These are phyloP conservation scores for Podosphaera xanthii DNA, from an alignment of 2,329 filamentous ascomycete genomes.

Conservation along the genomic window DNA sequence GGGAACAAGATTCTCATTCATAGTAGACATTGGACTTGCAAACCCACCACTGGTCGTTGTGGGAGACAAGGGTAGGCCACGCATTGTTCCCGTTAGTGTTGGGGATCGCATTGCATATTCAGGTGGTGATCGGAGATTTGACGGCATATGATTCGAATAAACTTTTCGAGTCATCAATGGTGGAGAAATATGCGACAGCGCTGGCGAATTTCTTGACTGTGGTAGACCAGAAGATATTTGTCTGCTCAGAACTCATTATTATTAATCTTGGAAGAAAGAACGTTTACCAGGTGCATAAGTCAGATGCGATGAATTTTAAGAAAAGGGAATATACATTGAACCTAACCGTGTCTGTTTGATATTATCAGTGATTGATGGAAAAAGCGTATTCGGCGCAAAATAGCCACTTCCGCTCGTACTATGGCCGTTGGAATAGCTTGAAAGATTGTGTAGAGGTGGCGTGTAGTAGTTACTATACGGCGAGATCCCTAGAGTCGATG, in stretches of 20 bases:
- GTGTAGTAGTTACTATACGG: conserved; percentile 15
- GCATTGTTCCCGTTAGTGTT: conserved; percentile 8
- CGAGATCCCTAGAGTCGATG: conserved; percentile 12
- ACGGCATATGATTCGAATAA: conserved; percentile 14
- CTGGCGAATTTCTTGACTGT: conserved; percentile 11
- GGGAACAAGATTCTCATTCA: conserved; percentile 14
- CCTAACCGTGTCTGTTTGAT: conserved; percentile 14
- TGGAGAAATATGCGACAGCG: conserved; percentile 14
- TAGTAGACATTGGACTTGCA: conserved; percentile 14
- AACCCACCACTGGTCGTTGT: conserved; percentile 15
- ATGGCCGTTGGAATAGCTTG: conserved; percentile 12
- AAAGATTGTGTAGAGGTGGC: conserved; percentile 10
- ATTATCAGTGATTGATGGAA: conserved; percentile 15
- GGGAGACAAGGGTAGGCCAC: conserved; percentile 16
- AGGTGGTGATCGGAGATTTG: conserved; percentile 11
- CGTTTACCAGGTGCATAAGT: neutral
- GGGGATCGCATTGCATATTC: conserved; percentile 16
- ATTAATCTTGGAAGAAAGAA: conserved; percentile 5
- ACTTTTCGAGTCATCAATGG: conserved; percentile 14
- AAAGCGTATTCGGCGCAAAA: conserved; percentile 12
- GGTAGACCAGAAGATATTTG: conserved; percentile 14
- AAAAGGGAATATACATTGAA: conserved; percentile 13
- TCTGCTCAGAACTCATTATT: conserved; percentile 13
- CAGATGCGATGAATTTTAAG: neutral
- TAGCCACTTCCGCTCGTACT: conserved; percentile 8